Conservation (phyloP, 176 grass and related monocot genomes). For the Melocanna baccifera region DNA sequence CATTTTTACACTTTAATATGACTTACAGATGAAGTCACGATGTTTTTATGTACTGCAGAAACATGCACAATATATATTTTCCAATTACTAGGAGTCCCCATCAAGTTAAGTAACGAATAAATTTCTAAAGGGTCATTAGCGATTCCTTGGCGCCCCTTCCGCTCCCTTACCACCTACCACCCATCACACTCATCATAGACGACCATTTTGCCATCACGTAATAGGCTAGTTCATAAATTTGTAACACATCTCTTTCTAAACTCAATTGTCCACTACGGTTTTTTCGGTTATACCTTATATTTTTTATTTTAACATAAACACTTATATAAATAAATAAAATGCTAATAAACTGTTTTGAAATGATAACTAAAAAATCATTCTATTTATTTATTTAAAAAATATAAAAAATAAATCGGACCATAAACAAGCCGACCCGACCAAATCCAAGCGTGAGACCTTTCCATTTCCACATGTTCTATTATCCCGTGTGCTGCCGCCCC, state of each 20-base stretch:
- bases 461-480: conserved; percentile 20
- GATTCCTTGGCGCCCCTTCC: too few relatives aligned
- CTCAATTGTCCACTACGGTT: conserved; percentile 17
- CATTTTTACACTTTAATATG: background rate
- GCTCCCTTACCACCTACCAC: background rate
- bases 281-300: too few relatives aligned
- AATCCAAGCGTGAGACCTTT: conserved; percentile 6
- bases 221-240: background rate
- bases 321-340: too few relatives aligned
- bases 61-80: background rate
- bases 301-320: too few relatives aligned
- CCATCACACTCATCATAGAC: background rate
- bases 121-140: too few relatives aligned
- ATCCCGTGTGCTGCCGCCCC: background rate
- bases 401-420: too few relatives aligned
- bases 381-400: too few relatives aligned
- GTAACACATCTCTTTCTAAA: conserved; percentile 3
- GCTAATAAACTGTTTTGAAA: too few relatives aligned
- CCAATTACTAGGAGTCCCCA: too few relatives aligned
- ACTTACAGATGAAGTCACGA: too few relatives aligned
- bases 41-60: background rate
- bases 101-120: background rate
- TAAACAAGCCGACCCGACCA: background rate
- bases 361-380: fast-evolving
- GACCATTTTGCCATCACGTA: background rate